phyloP scores from a whole-genome alignment of 805 yeast species.

The Candida manassasensis region DNA sequence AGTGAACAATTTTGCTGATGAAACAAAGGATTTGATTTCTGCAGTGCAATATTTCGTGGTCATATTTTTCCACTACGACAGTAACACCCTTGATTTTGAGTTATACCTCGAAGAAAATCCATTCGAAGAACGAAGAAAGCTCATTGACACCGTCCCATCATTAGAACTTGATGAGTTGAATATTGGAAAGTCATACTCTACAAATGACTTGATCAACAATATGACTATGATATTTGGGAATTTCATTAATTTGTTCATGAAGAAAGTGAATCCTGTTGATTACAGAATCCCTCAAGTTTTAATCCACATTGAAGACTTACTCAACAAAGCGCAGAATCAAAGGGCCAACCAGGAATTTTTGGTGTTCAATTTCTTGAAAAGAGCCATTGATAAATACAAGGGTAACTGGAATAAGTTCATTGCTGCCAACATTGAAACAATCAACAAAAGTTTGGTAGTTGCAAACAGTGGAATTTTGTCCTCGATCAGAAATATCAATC shows the following conservation, averaged over 20 bases:
- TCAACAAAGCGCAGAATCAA: constrained; percentile 33
- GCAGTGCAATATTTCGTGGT: constrained; percentile 38
- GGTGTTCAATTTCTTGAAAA: constrained; percentile 44
- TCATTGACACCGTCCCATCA: constrained; percentile 22
- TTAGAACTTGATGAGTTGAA: constrained; percentile 25
- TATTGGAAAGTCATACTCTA: constrained; percentile 43
- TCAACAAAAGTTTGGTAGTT: constrained; percentile 30
- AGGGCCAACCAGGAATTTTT: constrained; percentile 59
- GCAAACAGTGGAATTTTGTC: constrained; percentile 35
- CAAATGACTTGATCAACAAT: constrained; percentile 42
- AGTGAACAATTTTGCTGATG: constrained; percentile 32
- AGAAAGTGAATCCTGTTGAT: constrained; percentile 33
- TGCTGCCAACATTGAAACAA: constrained; percentile 44
- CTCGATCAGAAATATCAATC: constrained; percentile 29
- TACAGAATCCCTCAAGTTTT: constrained; percentile 31
- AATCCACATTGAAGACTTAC: constrained; percentile 23
- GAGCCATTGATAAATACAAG: constrained; percentile 47
- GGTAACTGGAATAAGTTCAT: constrained; percentile 57
- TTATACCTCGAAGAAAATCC: constrained; percentile 27
- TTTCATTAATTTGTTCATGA: constrained; percentile 31
- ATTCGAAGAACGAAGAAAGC: constrained; percentile 22
- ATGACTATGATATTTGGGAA: constrained; percentile 46
- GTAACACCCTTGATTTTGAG: constrained; percentile 22
- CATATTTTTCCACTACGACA: constrained; percentile 38
- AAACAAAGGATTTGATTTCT: constrained; percentile 30